Evolutionary conservation across 495 filamentous ascomycete species (phyloP).

Genomic region (Aspergillus indologenus): DNA sequence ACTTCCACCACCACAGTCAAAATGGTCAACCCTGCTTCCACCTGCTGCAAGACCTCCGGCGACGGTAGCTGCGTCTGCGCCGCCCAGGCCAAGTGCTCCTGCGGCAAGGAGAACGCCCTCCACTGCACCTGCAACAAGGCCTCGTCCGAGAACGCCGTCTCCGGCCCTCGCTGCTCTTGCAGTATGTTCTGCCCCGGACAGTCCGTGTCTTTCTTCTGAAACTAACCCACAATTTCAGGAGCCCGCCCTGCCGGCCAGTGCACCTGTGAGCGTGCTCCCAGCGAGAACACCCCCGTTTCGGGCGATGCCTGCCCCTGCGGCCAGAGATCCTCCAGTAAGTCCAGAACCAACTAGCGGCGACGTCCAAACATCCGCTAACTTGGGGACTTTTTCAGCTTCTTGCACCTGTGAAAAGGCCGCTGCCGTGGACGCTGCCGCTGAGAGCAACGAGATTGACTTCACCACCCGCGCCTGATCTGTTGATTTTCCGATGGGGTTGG

Average conservation of each 20-base stretch:
- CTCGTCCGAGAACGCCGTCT: constrained; percentile 65
- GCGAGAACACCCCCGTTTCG: constrained; percentile 63
- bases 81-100: constrained; percentile 72
- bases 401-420: constrained; percentile 80
- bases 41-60: constrained; percentile 60
- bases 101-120: constrained; percentile 80
- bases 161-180: constrained; percentile 82
- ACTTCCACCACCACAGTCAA: constrained; percentile 22
- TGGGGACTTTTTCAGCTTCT: constrained; percentile 48
- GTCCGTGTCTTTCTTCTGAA: background rate
- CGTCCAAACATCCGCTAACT: background rate
- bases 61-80: constrained; percentile 57
- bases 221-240: constrained; percentile 36
- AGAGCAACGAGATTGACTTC: constrained; percentile 70
- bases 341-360: constrained; percentile 3
- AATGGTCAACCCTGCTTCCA: constrained; percentile 53
- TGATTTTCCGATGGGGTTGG: background rate
- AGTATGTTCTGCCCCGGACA: constrained; percentile 45
- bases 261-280: constrained; percentile 70
- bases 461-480: constrained; percentile 50
- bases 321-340: constrained; percentile 63
- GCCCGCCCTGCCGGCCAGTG: constrained; percentile 74
- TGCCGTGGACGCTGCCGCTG: constrained; percentile 44
- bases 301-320: constrained; percentile 74
- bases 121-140: constrained; percentile 84